Base-by-base conservation (phyloP, 441 rosid genomes). In the Populus tomentosa region DNA sequence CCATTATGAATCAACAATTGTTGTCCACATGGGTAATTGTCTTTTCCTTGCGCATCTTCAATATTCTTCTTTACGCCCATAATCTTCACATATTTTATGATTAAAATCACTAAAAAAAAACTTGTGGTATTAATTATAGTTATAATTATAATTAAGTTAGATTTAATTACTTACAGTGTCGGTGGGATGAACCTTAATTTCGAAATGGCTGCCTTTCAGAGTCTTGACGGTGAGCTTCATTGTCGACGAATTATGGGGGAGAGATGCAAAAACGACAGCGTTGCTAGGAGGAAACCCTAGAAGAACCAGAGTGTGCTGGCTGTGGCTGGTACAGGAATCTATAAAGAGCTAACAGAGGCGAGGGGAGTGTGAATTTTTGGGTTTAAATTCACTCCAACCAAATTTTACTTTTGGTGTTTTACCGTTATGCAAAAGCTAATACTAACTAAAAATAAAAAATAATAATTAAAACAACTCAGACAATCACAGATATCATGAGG, bases 221-320 rank as follows among this genome's bases (percentile, higher is more conserved):
- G 98, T 96, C 87, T 96, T 96, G 18, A 96, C 97, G 36, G 97
- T 94, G 83, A 96, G 98, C 94, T 94, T 96, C 99, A 90, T 93
- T 20, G 23, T 26, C 26, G 26, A 26, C 26, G 26, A 26, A 26
- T 26, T 26, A 26, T 59, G 26, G 64, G 11, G 64, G 26, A 86
- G 77, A 7, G 32, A 7, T 9, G 53, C 53, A 10, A 32, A 75
- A 53, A 71, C 14, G 73, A 26, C 69, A 18, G 28, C 67, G 67
- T 28, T 50, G 14, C 5, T 6, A 28, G 7, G 18, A 24, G 30
- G 24, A 74, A 74, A 74, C 78, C 77, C 77, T 67, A 68, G 71
- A 46, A 36, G 16, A 4, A 67, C 26, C 63, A 18, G 61, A 46
- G 65, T n/a, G 36, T 21, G 64, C 59, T 63, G 24, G 26, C 3